Evolutionary conservation across 164 flowering plant genomes (phyloP), one percentile per base, ranked within the genome.

Genomic region (Malania oleifera): DNA sequence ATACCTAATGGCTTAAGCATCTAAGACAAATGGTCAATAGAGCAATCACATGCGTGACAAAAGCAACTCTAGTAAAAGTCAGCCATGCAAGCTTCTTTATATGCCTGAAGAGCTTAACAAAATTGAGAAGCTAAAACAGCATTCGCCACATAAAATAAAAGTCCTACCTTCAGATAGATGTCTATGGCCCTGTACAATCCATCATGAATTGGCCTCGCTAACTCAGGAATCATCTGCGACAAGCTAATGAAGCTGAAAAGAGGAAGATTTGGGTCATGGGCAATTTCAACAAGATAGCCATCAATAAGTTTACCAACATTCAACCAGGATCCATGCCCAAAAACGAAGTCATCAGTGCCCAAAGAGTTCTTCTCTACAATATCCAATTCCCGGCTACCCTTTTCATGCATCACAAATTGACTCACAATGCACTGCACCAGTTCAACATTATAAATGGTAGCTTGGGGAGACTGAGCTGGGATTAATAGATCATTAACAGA

Each of bases 151-250:
- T 24, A 37, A 49, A 0, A 43, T 18, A 31, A 55, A 59, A 47
- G n/a, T 3, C 57, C 7, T 65, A 90, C 97, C 93, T 86, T 87
- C 49, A 91, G 63, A 75, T 81, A 87, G 26, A 72, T 71, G 68
- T 87, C 91, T 54, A 91, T 80, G 37, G 96, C 93, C 60, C 66
- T 77, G 73, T 91, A 91, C 56, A 87, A 59, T 17, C 82, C 80
- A 67, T 91, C 96, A 59, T 91, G 96, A 48, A 75, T 71, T 41
- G 91, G 86, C 64, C 97, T 76, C 11, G 87, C 90, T 2, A 75
- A 66, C 1, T 77, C 85, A 0, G 95, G 91, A 57, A 87, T 74
- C 7, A 72, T 65, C 69, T 66, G 72, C n/a, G 91, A 55, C 40
- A 91, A 68, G 7, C 71, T 75, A 37, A 77, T 47, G 55, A 87